Conservation (phyloP, 441 rosid genomes). For the Gossypium trilobum region DNA sequence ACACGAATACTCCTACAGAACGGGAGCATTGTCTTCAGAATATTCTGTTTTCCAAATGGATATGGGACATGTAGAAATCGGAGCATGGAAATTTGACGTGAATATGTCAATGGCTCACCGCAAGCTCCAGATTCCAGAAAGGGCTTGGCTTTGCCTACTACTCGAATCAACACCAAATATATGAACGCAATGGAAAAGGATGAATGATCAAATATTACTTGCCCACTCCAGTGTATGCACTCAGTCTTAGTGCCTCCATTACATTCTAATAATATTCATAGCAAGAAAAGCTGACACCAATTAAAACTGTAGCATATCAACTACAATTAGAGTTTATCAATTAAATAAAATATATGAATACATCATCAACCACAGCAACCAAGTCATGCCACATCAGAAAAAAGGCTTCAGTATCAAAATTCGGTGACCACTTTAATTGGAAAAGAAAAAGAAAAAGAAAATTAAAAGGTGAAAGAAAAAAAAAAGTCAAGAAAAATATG, state of each 20-base stretch:
- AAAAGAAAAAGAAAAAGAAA: not conserved
- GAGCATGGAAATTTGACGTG: not conserved
- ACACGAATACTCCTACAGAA: not conserved
- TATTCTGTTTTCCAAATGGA: not conserved
- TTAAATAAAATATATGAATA: constrained; percentile 13
- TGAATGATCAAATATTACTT: not conserved
- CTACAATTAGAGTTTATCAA: constrained; percentile 21
- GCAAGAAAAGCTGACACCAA: not conserved
- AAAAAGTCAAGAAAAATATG: constrained; percentile 22
- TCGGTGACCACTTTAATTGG: constrained; percentile 27
- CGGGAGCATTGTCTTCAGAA: not conserved
- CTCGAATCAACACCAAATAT: not conserved
- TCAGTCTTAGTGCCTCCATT: not conserved
- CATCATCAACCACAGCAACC: constrained; percentile 22
- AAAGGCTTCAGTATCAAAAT: constrained; percentile 21
- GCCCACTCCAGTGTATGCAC: not conserved
- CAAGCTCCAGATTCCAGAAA: not conserved
- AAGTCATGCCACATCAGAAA: constrained; percentile 26
- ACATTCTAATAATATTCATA: constrained; percentile 3
- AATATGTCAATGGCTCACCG: not conserved
- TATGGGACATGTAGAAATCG: too few species aligned
- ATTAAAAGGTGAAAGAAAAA: constrained; percentile 11
- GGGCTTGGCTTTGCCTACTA: not conserved
- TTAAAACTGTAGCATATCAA: constrained; percentile 16
- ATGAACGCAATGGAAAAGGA: not conserved